Evolutionary conservation across 768 basidiomycete species (phyloP).

Genomic region (Rhizopogon vinicolor): DNA sequence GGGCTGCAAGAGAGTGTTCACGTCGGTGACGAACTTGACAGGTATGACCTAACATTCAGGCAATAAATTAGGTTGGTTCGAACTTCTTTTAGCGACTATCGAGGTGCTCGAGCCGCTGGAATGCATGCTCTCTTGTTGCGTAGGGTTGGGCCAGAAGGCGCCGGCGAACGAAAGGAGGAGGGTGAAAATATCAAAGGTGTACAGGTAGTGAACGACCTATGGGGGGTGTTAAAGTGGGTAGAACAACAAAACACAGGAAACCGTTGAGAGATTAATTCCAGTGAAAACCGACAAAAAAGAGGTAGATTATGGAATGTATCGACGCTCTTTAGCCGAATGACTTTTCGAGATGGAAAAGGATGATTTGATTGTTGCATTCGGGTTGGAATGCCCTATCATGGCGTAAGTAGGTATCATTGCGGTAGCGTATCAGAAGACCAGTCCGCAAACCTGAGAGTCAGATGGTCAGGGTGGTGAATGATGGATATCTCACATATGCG

Average conservation of each 20-base stretch:
- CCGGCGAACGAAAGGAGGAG: conserved; percentile 38
- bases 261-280: background rate
- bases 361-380: no score
- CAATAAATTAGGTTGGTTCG: background rate
- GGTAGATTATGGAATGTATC: no score
- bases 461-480: no score
- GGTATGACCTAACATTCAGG: conserved; percentile 35
- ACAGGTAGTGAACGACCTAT: conserved; percentile 32
- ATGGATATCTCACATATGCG: no score
- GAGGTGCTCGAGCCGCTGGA: conserved; percentile 52
- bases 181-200: conserved; percentile 38
- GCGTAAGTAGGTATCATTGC: no score
- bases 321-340: no score
- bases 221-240: conserved; percentile 34
- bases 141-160: conserved; percentile 44
- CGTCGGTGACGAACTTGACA: conserved; percentile 69
- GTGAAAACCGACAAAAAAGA: no score
- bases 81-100: conserved; percentile 50
- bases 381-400: no score
- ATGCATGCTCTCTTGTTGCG: conserved; percentile 55
- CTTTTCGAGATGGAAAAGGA: no score
- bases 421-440: no score
- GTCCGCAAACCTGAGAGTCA: no score
- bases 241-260: conserved; percentile 6
- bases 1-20: conserved; percentile 47